Base-by-base conservation (phyloP, 208 protist genomes). In the Crithidia thermophila region DNA sequence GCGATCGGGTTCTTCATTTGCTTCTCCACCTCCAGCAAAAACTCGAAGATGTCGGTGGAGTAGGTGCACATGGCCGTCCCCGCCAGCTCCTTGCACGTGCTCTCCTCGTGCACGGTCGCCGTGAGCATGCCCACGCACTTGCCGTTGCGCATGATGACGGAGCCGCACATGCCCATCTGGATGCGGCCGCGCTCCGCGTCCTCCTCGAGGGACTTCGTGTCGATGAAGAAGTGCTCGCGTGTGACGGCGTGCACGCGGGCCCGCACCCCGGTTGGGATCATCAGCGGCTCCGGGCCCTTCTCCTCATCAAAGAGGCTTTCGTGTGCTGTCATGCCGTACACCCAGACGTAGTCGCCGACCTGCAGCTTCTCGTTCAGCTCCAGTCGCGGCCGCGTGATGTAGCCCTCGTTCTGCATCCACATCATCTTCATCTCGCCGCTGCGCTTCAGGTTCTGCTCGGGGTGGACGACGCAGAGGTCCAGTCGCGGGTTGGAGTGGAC, bases 111-210 rank as follows among this genome's bases (percentile, higher is more conserved):
- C 34, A 96, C 91, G 8, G 85, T 94, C 18, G 91, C 91, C 11
- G 91, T 96, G 20, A 96, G 81, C 88, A 96, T 96, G n/a, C 91
- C 91, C n/a, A 96, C 91, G 56, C 91, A 96, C 49, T 80, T 80
- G 59, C 91, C 88, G 65, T 94, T 85, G 27, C 91, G 88, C 87
- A 96, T 93, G 10, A 96, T 69, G 40, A 83, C 82, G 58, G 86
- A 93, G 67, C 91, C 91, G 64, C 91, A 96, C 88, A 96, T 96
- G 50, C 91, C 91, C 91, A 96, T 96, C 53, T 87, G 79, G 45
- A 96, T 79, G 30, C 60, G 53, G 27, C 87, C 88, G 13, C 81
- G 81, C 16, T 91, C 81, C 23, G 69, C 42, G 4, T 56, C 72
- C 11, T 88, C 86, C 75, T 96, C 87, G 33, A 96, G 67, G 0